A percentile compares a stretch with the other conserved stretches of the same genome.
These are phyloP conservation scores for Porpolomopsis calyptriformis DNA, from an alignment of 768 basidiomycete genomes.

Conservation along the genomic window DNA sequence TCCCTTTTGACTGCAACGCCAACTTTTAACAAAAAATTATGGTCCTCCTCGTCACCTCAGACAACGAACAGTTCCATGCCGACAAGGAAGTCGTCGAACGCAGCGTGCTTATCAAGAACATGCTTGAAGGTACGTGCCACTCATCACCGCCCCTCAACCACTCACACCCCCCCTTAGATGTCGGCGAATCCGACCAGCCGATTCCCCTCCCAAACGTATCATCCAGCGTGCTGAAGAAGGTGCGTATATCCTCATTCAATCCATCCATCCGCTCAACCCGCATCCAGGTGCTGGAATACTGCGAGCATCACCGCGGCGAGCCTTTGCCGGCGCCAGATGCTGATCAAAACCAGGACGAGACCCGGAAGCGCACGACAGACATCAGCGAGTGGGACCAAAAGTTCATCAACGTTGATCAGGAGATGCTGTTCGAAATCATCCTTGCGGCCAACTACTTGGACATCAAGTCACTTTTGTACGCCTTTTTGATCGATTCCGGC, in stretches of 20 bases:
- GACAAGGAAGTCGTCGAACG: constrained; percentile 94
- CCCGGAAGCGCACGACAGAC: constrained; percentile 94
- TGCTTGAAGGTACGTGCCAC: constrained; percentile 78
- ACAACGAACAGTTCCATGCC: constrained; percentile 88
- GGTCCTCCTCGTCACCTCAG: constrained; percentile 87
- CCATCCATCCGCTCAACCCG: background rate
- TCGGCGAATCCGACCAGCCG: constrained; percentile 88
- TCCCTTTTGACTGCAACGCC: constrained; percentile 2
- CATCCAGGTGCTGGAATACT: constrained; percentile 88
- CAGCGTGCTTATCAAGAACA: constrained; percentile 95
- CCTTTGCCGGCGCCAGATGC: constrained; percentile 82
- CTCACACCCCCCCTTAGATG: constrained; percentile 43
- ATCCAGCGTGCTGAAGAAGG: constrained; percentile 89
- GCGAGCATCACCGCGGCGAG: constrained; percentile 97
- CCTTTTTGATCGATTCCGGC: constrained; percentile 11
- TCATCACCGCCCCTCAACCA: constrained; percentile 8
- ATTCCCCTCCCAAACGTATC: constrained; percentile 94
- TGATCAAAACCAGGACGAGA: constrained; percentile 81
- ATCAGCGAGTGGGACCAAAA: constrained; percentile 99
- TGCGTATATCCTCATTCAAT: constrained; percentile 19
- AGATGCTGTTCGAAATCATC: constrained; percentile 99
- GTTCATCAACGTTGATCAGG: constrained; percentile 97
- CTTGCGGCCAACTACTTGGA: constrained; percentile 99
- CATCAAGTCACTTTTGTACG: constrained; percentile 95
- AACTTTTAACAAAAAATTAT: constrained; percentile 28